phyloP scores from a whole-genome alignment of 2,329 filamentous ascomycete species.

The Blastomyces parvus region DNA sequence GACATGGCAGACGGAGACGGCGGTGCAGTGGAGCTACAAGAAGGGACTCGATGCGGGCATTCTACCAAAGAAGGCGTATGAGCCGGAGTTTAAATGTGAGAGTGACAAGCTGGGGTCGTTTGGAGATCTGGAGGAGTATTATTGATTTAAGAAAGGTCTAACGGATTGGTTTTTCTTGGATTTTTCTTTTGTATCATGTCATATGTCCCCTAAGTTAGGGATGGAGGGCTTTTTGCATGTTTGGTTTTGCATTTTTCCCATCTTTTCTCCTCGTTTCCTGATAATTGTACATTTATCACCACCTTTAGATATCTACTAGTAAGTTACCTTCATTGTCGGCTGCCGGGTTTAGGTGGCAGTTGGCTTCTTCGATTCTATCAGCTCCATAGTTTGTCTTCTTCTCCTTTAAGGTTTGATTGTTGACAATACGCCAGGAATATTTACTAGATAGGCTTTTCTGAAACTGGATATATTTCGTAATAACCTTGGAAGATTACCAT shows the following conservation, averaged over 20 bases:
- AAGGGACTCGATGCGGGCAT: conserved; percentile 67
- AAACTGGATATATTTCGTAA: no score
- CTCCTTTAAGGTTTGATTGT: neutral
- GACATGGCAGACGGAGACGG: conserved; percentile 89
- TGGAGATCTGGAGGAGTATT: conserved; percentile 34
- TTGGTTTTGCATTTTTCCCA: neutral
- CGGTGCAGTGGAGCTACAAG: conserved; percentile 75
- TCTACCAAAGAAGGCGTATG: conserved; percentile 64
- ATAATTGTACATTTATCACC: neutral
- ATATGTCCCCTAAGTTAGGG: neutral
- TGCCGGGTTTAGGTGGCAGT: no score
- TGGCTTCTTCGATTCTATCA: no score
- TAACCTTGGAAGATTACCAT: neutral
- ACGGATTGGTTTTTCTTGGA: neutral
- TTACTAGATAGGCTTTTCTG: no score
- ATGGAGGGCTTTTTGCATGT: neutral
- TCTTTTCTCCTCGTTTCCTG: neutral
- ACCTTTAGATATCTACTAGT: neutral
- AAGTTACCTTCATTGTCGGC: neutral
- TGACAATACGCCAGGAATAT: neutral
- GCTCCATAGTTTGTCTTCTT: no score
- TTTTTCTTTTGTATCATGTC: neutral
- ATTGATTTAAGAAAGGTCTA: conserved; percentile 22
- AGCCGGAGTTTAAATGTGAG: conserved; percentile 59
- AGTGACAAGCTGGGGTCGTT: conserved; percentile 34